Evolutionary conservation across 169 alveolate genomes (phyloP).

Genomic region (Perkinsus olseni): DNA sequence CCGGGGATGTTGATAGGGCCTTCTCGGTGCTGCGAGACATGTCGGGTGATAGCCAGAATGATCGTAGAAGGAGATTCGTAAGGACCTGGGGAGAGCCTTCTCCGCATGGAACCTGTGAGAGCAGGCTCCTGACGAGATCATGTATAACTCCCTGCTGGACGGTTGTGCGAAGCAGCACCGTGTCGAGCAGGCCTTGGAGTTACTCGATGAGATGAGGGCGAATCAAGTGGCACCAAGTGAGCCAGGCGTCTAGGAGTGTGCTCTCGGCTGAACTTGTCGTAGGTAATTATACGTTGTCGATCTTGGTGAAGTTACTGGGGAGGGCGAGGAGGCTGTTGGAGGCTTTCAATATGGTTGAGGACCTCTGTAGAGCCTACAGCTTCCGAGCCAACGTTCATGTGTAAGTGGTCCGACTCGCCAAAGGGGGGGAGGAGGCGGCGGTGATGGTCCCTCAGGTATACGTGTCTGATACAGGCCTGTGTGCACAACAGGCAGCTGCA

Average conservation of each 20-base stretch:
- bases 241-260: neutral
- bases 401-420: neutral
- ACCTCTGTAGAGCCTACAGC: neutral
- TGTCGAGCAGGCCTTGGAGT: slow-evolving; percentile 1
- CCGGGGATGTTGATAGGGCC: neutral
- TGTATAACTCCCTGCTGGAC: slow-evolving; percentile 8
- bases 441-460: neutral
- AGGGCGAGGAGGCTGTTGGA: neutral
- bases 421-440: neutral
- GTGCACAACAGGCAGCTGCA: neutral
- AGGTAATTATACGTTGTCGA: neutral
- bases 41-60: neutral
- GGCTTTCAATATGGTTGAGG: neutral
- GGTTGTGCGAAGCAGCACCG: slow-evolving; percentile 12
- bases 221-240: neutral
- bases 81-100: neutral
- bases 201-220: slow-evolving; percentile 8
- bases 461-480: neutral
- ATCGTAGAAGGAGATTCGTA: neutral
- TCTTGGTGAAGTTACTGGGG: neutral
- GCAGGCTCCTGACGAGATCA: slow-evolving; percentile 8
- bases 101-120: neutral
- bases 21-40: neutral
- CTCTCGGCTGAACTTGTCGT: neutral
- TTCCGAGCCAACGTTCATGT: neutral